Percentiles rank a stretch among this genome's conserved stretches.
Evolutionary conservation across 345 rosid species (phyloP).

Genomic region (Conringia planisiliqua): DNA sequence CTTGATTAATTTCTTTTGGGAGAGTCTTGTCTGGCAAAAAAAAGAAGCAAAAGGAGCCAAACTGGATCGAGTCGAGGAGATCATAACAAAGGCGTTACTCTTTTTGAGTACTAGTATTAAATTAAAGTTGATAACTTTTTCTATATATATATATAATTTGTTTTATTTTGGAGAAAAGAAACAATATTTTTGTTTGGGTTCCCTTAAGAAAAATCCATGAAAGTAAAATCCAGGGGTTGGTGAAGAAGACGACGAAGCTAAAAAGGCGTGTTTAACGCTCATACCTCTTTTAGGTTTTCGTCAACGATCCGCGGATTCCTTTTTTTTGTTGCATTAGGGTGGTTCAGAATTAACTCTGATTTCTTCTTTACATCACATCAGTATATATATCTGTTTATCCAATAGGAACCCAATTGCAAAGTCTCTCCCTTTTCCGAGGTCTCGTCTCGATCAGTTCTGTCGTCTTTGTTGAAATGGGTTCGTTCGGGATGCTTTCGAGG

Average conservation of each 20-base stretch:
- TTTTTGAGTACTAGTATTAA: background rate
- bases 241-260: background rate
- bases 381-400: background rate
- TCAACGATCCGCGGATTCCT: background rate
- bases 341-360: background rate
- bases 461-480: constrained; percentile 61
- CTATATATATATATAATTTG: no score
- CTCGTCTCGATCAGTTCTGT: background rate
- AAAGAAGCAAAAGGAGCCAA: background rate
- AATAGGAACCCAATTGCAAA: background rate
- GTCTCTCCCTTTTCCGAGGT: background rate
- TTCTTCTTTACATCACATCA: no score
- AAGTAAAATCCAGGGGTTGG: background rate
- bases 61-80: background rate
- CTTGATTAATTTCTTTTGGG: background rate
- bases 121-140: background rate
- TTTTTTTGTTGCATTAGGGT: background rate
- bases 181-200: background rate
- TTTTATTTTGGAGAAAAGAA: no score
- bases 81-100: constrained; percentile 26
- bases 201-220: no score
- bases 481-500: constrained; percentile 67
- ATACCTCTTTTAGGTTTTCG: background rate
- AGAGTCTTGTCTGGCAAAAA: background rate
- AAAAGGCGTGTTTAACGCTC: background rate